Base-by-base conservation (phyloP, 208 protist genomes). In the Trypanosoma cruzi region DNA sequence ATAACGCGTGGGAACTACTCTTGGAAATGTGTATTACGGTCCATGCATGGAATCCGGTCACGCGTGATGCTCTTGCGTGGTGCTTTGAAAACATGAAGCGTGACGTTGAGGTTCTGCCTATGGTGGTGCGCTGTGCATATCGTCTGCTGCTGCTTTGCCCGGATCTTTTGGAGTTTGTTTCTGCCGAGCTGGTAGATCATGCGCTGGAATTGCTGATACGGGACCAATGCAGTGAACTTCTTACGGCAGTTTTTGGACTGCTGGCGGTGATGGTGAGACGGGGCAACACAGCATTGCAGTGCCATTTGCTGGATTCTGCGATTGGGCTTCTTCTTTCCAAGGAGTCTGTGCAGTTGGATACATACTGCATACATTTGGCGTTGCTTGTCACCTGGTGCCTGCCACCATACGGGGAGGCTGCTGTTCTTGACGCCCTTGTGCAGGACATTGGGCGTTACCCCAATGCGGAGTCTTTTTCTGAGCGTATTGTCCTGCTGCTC, bases 1-100 rank as follows among this genome's bases (percentile, higher is more conserved):
- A 96, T 57, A 42, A 82, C 58, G 88, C 82, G 13, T 96, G 90
- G 90, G 90, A 93, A 61, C 61, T 94, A 22, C 68, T 96, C 0
- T 76, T 93, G 18, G 52, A 59, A 10, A 86, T 94, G 72, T 73
- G 62, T 20, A 75, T 77, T 34, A 60, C 57, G 52, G 77, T 84
- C 6, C 61, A 46, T 28, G 42, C 50, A 32, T 84, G 76, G 62
- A 42, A 26, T 36, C 14, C 7, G n/a, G 14, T 4, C 20, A 64
- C 65, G 1, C 29, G 24, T 18, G 75, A 82, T 48, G 88, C 86
- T 18, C 63, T 89, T 57, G 6, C 53, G 10, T 82, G 80, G 73
- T 73, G 76, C 31, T 46, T 89, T 24, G 63, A 76, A 37, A 73
- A 89, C 75, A 85, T 79, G 40, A 36, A 62, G 14, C 76, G 88